These are phyloP conservation scores for Schwanniomyces vanrijiae DNA, from an alignment of 805 yeast species.

Conservation along the genomic window DNA sequence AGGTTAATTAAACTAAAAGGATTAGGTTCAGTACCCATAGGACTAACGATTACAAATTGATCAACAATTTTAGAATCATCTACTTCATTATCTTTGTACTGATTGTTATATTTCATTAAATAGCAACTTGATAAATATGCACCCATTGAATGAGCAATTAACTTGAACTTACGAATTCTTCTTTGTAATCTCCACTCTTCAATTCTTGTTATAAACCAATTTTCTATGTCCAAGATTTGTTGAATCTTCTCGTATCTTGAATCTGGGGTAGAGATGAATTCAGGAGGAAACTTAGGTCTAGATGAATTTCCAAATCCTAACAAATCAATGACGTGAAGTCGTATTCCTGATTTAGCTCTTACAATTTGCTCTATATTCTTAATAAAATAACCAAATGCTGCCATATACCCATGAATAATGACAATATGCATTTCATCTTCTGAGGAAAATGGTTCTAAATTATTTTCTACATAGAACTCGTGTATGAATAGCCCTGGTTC, in stretches of 20 bases:
- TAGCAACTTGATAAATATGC: conserved; percentile 41
- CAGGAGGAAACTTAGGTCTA: conserved; percentile 35
- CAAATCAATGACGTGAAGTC: conserved; percentile 39
- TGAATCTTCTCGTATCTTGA: conserved; percentile 22
- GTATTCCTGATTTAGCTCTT: conserved; percentile 28
- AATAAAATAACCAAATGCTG: conserved; percentile 42
- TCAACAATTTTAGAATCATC: conserved; percentile 15
- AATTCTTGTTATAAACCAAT: conserved; percentile 41
- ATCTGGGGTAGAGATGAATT: conserved; percentile 21
- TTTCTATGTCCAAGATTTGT: conserved; percentile 34
- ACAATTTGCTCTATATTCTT: conserved; percentile 36
- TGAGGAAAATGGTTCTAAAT: conserved; percentile 7
- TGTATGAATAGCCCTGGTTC: conserved; percentile 31
- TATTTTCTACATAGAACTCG: conserved; percentile 33
- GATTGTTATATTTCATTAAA: conserved; percentile 36
- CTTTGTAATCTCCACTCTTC: conserved; percentile 35
- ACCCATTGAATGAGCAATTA: conserved; percentile 45
- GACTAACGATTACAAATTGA: conserved; percentile 33
- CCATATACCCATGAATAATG: conserved; percentile 45
- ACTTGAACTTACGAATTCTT: conserved; percentile 23
- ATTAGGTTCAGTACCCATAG: conserved; percentile 46
- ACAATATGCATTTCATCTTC: conserved; percentile 25
- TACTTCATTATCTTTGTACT: conserved; percentile 4
- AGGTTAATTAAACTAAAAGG: conserved; percentile 32
- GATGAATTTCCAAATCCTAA: conserved; percentile 47